These are phyloP conservation scores for Rhizopus delemar DNA, from an alignment of 371 early-diverging fungal species.

Conservation along the genomic window DNA sequence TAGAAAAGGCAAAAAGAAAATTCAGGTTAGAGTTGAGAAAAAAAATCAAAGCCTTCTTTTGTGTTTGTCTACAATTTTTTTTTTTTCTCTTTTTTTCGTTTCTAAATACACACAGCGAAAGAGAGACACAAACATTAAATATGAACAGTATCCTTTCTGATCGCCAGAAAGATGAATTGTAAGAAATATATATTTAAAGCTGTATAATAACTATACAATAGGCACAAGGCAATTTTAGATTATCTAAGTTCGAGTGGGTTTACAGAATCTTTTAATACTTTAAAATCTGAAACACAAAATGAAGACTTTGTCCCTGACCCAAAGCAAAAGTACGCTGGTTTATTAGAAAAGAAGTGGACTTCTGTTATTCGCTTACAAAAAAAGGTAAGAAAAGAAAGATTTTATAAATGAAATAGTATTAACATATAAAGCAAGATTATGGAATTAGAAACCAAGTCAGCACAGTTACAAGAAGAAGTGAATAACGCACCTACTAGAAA, in stretches of 20 bases:
- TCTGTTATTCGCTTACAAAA: conserved; percentile 89
- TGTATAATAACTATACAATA: conserved; percentile 53
- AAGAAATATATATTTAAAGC: conserved; percentile 38
- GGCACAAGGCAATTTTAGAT: conserved; percentile 83
- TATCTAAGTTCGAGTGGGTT: conserved; percentile 78
- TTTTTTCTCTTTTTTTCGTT: background rate
- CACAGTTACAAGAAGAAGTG: conserved; percentile 77
- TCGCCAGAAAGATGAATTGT: conserved; percentile 77
- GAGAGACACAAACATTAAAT: background rate
- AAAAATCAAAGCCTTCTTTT: conserved; percentile 4
- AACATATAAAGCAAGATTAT: conserved; percentile 64
- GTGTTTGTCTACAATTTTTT: background rate
- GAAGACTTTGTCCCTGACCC: conserved; percentile 73
- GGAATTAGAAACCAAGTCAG: conserved; percentile 82
- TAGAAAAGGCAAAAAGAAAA: background rate
- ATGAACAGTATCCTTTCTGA: conserved; percentile 67
- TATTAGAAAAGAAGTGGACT: conserved; percentile 95
- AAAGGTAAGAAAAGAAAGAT: conserved; percentile 61
- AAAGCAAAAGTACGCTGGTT: conserved; percentile 77
- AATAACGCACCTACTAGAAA: conserved; percentile 67
- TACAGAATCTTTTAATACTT: conserved; percentile 63
- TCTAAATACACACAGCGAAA: background rate
- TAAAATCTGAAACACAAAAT: conserved; percentile 75
- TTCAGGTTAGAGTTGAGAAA: background rate
- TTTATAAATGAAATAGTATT: background rate